A percentile compares a stretch with the other conserved stretches of the same genome.
Conservation (phyloP, 345 rosid genomes). For the Euphorbia lathyris region DNA sequence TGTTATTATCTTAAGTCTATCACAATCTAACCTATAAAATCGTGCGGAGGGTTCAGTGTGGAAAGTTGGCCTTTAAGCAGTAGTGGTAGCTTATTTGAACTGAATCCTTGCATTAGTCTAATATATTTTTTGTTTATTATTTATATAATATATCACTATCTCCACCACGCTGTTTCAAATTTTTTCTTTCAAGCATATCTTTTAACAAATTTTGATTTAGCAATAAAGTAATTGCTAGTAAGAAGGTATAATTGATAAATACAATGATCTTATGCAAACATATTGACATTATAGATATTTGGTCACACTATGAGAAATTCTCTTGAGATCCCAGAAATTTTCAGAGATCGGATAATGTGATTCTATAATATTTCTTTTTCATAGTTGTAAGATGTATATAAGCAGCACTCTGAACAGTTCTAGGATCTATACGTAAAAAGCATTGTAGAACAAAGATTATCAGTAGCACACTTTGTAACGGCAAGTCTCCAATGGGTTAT, state of each 20-base stretch:
- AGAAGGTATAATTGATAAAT: background rate
- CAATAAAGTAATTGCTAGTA: background rate
- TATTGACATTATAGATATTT: background rate
- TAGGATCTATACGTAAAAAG: background rate
- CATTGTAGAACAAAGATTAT: background rate
- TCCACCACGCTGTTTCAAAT: too few species aligned
- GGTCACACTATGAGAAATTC: background rate
- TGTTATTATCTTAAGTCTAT: slow-evolving; percentile 55
- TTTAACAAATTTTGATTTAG: background rate
- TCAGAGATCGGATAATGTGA: background rate
- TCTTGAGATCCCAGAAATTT: background rate
- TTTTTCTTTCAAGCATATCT: too few species aligned
- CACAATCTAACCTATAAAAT: slow-evolving; percentile 79
- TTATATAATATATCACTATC: too few species aligned
- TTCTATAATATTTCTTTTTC: background rate
- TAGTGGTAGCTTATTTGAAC: slow-evolving; percentile 50
- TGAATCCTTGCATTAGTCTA: background rate
- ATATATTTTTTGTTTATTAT: background rate
- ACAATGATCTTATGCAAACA: background rate
- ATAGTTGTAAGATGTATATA: too few species aligned
- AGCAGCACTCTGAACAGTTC: too few species aligned
- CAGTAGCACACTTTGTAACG: background rate
- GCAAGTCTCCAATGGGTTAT: background rate
- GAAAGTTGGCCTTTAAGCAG: slow-evolving; percentile 79
- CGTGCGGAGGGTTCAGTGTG: slow-evolving; percentile 83